Percentiles rank a stretch among this genome's conserved stretches.
Conservation (phyloP, 768 basidiomycete species). For the Gautieria morchelliformis region DNA sequence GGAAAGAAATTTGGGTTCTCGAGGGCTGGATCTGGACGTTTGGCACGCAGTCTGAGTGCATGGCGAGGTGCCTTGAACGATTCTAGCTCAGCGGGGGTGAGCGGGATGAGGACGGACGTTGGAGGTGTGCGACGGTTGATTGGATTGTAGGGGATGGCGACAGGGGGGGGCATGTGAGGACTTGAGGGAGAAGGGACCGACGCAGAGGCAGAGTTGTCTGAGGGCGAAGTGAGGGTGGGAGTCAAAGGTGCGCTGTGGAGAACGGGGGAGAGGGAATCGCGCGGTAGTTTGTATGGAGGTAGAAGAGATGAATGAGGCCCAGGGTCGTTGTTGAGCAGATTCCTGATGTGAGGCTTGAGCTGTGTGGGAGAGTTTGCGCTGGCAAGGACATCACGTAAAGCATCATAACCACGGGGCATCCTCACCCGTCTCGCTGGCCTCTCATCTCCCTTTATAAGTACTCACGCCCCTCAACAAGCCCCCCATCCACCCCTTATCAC, state of each 20-base stretch:
- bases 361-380: conserved; percentile 9
- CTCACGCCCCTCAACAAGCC: not conserved
- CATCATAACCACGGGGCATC: conserved; percentile 9
- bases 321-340: conserved; percentile 8
- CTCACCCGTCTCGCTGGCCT: not conserved
- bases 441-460: not conserved
- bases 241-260: conserved; percentile 20
- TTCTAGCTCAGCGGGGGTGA: conserved; percentile 54
- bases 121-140: conserved; percentile 51
- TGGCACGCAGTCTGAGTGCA: conserved; percentile 10
- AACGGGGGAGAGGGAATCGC: conserved; percentile 21
- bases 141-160: conserved; percentile 51
- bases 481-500: too few relatives aligned
- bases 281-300: conserved; percentile 13
- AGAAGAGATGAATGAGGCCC: conserved; percentile 16
- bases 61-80: conserved; percentile 24
- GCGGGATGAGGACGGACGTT: conserved; percentile 51
- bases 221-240: conserved; percentile 30
- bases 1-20: conserved; percentile 28
- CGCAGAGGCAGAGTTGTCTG: conserved; percentile 11
- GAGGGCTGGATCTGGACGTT: conserved; percentile 46
- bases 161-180: conserved; percentile 21
- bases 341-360: not conserved
- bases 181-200: conserved; percentile 19
- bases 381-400: conserved; percentile 9